These are phyloP conservation scores for Lentinus brumalis DNA, from an alignment of 768 basidiomycete genomes.

Conservation along the genomic window DNA sequence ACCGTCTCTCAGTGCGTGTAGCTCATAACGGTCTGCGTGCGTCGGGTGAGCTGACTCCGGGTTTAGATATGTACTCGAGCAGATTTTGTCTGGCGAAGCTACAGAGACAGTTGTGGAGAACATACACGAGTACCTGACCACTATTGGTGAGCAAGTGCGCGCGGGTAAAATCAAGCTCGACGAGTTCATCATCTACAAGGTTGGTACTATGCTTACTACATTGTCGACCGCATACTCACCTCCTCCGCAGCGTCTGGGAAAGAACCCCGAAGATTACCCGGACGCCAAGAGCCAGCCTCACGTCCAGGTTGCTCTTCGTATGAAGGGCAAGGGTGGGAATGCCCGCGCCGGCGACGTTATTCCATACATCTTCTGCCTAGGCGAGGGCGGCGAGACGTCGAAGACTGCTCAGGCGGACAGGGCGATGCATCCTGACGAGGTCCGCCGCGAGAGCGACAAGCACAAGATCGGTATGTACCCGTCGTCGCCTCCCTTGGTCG, in stretches of 20 bases:
- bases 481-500: background rate
- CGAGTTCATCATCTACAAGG: conserved; percentile 95
- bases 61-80: conserved; percentile 81
- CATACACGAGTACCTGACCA: conserved; percentile 88
- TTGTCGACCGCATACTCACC: background rate
- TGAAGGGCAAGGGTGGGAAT: conserved; percentile 82
- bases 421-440: conserved; percentile 93
- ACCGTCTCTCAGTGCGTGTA: conserved; percentile 81
- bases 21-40: background rate
- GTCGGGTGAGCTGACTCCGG: background rate
- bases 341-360: conserved; percentile 92
- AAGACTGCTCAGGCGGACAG: conserved; percentile 84
- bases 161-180: conserved; percentile 81
- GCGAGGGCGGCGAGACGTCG: conserved; percentile 67
- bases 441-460: conserved; percentile 65
- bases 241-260: conserved; percentile 77
- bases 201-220: conserved; percentile 33
- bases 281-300: conserved; percentile 95
- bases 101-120: conserved; percentile 88
- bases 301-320: conserved; percentile 90
- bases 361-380: conserved; percentile 90
- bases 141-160: conserved; percentile 77
- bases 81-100: conserved; percentile 87
- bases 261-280: conserved; percentile 96
- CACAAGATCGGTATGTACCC: conserved; percentile 69